Percentiles rank a stretch among this genome's conserved stretches.
Conservation (phyloP, 305 asterid species). For the Vinca major region DNA sequence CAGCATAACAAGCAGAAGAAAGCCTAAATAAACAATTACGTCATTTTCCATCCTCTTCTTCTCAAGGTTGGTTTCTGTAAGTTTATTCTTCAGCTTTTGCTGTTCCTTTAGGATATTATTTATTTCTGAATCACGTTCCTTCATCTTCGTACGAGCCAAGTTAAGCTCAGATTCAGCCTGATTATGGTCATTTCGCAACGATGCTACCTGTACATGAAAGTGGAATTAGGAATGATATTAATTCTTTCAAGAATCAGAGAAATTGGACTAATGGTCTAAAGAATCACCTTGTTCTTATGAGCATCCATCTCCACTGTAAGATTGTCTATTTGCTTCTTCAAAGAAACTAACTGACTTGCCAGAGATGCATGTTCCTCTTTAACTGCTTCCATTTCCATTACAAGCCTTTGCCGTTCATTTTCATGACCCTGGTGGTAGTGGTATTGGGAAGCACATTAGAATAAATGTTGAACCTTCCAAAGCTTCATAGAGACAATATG, state of each 20-base stretch:
- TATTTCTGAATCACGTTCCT: slow-evolving; percentile 79
- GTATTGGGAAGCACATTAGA: slow-evolving; percentile 19
- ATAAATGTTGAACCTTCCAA: slow-evolving; percentile 5
- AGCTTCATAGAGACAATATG: neutral
- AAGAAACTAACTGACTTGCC: slow-evolving; percentile 26
- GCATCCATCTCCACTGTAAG: slow-evolving; percentile 47
- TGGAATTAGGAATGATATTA: neutral
- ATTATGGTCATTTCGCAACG: slow-evolving; percentile 37
- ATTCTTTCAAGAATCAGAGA: slow-evolving; percentile 5
- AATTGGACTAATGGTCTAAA: slow-evolving; percentile 3
- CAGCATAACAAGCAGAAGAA: slow-evolving; percentile 18
- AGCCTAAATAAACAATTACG: slow-evolving; percentile 31
- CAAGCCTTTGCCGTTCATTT: slow-evolving; percentile 71
- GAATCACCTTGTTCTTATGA: slow-evolving; percentile 60
- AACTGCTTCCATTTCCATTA: slow-evolving; percentile 89
- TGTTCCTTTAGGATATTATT: slow-evolving; percentile 67
- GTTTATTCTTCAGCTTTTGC: slow-evolving; percentile 54
- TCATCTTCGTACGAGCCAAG: slow-evolving; percentile 62
- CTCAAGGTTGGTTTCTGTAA: slow-evolving; percentile 71
- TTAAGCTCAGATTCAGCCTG: slow-evolving; percentile 66
- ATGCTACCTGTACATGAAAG: slow-evolving; percentile 45
- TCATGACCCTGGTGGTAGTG: slow-evolving; percentile 53
- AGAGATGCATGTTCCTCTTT: slow-evolving; percentile 43
- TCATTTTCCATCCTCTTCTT: slow-evolving; percentile 91
- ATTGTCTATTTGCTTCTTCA: slow-evolving; percentile 34